Evolutionary conservation across 106 monocot species (phyloP).

Genomic region (Platanthera zijinensis): DNA sequence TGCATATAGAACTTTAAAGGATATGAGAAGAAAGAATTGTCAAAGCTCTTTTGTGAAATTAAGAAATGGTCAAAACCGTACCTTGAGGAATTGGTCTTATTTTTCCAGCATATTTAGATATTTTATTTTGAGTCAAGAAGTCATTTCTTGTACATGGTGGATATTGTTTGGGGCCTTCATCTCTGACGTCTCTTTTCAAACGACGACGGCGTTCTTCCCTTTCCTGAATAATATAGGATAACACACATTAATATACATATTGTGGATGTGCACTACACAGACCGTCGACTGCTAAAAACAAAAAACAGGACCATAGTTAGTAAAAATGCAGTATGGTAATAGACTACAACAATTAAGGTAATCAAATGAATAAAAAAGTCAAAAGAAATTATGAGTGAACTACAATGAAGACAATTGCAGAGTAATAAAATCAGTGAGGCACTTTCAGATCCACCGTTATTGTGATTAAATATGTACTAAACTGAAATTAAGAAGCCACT

Average conservation of each 20-base stretch:
- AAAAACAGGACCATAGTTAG: background rate
- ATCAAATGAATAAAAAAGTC: background rate
- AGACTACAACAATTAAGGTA: background rate
- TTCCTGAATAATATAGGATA: slow-evolving; percentile 19
- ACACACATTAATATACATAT: background rate
- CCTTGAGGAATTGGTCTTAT: slow-evolving; percentile 42
- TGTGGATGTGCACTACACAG: background rate
- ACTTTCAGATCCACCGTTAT: background rate
- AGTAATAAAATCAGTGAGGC: background rate
- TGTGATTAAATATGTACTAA: background rate
- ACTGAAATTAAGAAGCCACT: background rate
- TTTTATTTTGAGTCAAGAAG: slow-evolving; percentile 12
- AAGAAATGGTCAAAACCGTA: slow-evolving; percentile 6
- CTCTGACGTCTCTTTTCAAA: slow-evolving; percentile 32
- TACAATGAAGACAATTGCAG: background rate
- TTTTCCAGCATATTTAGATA: slow-evolving; percentile 28
- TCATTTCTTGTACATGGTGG: slow-evolving; percentile 16
- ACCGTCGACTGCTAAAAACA: background rate
- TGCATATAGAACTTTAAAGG: background rate
- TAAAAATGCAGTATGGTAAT: background rate
- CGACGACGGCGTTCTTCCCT: slow-evolving; percentile 52
- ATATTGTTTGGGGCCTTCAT: slow-evolving; percentile 24
- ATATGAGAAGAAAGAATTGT: background rate
- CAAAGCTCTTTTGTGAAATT: background rate
- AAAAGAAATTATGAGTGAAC: background rate